Percentiles rank a stretch among this genome's conserved stretches.
Conservation (phyloP, 495 filamentous ascomycete genomes). For the Hypoxylon rickii region DNA sequence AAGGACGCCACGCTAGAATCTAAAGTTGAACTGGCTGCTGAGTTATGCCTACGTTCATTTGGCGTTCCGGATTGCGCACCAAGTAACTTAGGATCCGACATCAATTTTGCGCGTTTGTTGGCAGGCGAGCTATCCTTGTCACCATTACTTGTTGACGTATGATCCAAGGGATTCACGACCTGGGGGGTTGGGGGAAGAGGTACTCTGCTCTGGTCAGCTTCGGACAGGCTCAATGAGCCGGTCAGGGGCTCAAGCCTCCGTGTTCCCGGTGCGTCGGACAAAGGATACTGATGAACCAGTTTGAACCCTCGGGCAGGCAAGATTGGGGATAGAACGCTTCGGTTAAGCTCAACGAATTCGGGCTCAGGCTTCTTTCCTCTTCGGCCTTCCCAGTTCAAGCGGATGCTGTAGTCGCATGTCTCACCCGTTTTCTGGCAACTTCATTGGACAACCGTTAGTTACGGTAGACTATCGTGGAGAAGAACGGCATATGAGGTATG, state of each 20-base stretch:
- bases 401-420: constrained; percentile 82
- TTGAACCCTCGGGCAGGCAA: constrained; percentile 51
- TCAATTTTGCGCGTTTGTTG: constrained; percentile 35
- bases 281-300: constrained; percentile 46
- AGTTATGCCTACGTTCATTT: constrained; percentile 34
- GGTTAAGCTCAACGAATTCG: constrained; percentile 38
- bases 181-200: constrained; percentile 18
- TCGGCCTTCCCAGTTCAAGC: constrained; percentile 82
- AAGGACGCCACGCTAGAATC: constrained; percentile 36
- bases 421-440: constrained; percentile 75
- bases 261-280: constrained; percentile 43
- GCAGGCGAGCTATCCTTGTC: constrained; percentile 21
- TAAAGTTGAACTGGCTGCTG: constrained; percentile 37
- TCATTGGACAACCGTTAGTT: constrained; percentile 24
- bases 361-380: constrained; percentile 53
- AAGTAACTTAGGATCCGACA: constrained; percentile 27
- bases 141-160: constrained; percentile 14
- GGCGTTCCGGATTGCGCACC: constrained; percentile 24
- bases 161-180: constrained; percentile 18
- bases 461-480: not conserved
- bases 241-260: constrained; percentile 41
- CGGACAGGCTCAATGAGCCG: constrained; percentile 22
- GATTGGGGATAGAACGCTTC: constrained; percentile 45
- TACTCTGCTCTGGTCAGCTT: constrained; percentile 19
- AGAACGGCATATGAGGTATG: not conserved